Conservation (phyloP, 768 basidiomycete species). For the Pholiota molesta region DNA sequence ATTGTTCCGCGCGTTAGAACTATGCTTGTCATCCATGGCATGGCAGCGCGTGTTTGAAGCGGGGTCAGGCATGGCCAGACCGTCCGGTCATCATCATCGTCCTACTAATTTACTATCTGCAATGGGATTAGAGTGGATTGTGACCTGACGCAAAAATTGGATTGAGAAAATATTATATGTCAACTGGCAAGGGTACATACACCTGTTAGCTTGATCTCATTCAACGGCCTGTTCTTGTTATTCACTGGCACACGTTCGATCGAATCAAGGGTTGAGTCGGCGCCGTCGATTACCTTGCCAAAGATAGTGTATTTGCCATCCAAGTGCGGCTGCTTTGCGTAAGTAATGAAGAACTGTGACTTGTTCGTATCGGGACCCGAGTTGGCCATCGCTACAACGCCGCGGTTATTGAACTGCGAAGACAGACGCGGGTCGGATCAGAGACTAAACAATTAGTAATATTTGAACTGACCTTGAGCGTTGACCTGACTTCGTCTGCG, state of each 20-base stretch:
- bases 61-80: conserved; percentile 5
- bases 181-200: conserved; percentile 47
- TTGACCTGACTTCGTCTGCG: conserved; percentile 89
- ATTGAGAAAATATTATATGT: conserved; percentile 8
- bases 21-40: conserved; percentile 3
- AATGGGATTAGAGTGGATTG: conserved; percentile 94
- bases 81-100: conserved; percentile 27
- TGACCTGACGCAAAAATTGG: conserved; percentile 49
- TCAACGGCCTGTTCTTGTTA: conserved; percentile 85
- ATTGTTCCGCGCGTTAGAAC: conserved; percentile 24
- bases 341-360: conserved; percentile 87
- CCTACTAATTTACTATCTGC: conserved; percentile 69
- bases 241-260: conserved; percentile 93
- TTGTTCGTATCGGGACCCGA: conserved; percentile 95
- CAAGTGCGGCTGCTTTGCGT: conserved; percentile 90
- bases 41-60: conserved; percentile 6
- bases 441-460: conserved; percentile 9
- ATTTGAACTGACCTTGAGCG: conserved; percentile 72
- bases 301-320: conserved; percentile 96
- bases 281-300: conserved; percentile 97
- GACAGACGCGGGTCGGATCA: conserved; percentile 26
- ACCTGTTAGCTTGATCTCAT: conserved; percentile 80
- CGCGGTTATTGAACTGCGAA: conserved; percentile 88
- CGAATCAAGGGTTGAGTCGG: conserved; percentile 90
- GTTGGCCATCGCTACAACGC: conserved; percentile 98